Evolutionary conservation across 139 green algal genomes (phyloP).

Genomic region (Micractinium conductrix): DNA sequence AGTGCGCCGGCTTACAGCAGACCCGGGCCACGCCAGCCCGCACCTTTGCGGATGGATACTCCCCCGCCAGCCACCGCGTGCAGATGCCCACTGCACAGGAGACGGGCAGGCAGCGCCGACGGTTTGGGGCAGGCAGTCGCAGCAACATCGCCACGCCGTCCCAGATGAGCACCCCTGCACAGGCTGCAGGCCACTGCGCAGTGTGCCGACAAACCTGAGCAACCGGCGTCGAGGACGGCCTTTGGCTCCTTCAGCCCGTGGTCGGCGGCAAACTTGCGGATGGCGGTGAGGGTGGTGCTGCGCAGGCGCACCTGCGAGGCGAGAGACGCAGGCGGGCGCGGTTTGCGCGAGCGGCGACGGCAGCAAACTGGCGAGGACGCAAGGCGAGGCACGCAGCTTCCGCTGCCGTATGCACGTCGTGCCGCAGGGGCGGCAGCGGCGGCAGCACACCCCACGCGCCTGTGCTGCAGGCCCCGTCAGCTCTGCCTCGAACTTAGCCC

Average conservation of each 20-base stretch:
- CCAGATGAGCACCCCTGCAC: no score
- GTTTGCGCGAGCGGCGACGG: background rate
- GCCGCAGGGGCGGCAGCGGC: no score
- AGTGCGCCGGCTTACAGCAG: no score
- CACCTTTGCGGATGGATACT: conserved; percentile 64
- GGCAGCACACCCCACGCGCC: background rate
- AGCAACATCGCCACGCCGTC: no score
- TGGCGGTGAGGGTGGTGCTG: conserved; percentile 37
- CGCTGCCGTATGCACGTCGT: background rate
- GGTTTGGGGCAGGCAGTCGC: background rate
- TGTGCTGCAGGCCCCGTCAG: conserved; percentile 29
- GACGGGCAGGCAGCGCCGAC: no score
- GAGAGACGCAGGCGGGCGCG: background rate
- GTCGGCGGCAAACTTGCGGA: conserved; percentile 50
- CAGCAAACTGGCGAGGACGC: background rate
- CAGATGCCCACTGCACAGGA: conserved; percentile 52
- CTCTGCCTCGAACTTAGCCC: conserved; percentile 44
- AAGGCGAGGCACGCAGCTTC: background rate
- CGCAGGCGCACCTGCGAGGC: conserved; percentile 50
- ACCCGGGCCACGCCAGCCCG: no score
- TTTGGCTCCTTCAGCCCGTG: conserved; percentile 25
- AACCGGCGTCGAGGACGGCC: conserved; percentile 84
- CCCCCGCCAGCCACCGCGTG: conserved; percentile 69
- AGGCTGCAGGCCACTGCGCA: no score
- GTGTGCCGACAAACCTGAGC: conserved; percentile 49